These are phyloP conservation scores for Cryptosporidium baileyi DNA, from an alignment of 169 alveolate genomes.

Conservation along the genomic window DNA sequence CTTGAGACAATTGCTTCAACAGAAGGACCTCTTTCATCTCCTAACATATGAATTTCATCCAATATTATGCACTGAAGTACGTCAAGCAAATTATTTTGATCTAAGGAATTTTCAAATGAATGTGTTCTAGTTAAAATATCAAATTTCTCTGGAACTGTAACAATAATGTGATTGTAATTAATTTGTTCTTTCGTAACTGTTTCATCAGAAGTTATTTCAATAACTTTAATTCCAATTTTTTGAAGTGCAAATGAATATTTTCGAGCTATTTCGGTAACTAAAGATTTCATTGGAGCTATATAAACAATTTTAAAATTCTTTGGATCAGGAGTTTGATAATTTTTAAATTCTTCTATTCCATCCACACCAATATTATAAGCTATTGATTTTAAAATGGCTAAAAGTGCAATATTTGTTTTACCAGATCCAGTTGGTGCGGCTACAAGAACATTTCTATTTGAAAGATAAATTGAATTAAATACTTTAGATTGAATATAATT, in stretches of 20 bases:
- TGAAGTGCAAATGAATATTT: conserved; percentile 70
- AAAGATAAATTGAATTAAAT: conserved; percentile 89
- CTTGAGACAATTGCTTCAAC: conserved; percentile 99
- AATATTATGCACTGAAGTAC: conserved; percentile 90
- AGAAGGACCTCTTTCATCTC: conserved; percentile 99
- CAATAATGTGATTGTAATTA: conserved; percentile 96
- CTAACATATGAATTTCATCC: conserved; percentile 99
- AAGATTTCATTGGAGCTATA: conserved; percentile 99
- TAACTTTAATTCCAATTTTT: conserved; percentile 87
- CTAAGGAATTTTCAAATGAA: neutral
- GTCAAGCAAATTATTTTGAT: conserved; percentile 64
- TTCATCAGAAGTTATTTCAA: conserved; percentile 97
- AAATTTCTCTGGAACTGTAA: conserved; percentile 99
- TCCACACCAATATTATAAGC: conserved; percentile 63
- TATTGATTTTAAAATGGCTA: conserved; percentile 94
- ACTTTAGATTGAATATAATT: conserved; percentile 96
- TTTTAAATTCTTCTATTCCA: neutral
- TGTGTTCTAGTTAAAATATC: conserved; percentile 97
- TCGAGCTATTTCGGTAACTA: conserved; percentile 89
- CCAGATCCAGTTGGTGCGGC: conserved; percentile 99
- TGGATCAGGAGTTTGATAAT: conserved; percentile 2
- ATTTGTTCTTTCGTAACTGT: conserved; percentile 92
- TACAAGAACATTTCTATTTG: conserved; percentile 94
- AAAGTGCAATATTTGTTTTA: conserved; percentile 99
- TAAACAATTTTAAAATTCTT: conserved; percentile 92